Base-by-base conservation (phyloP, 2,329 filamentous ascomycete genomes). In the Dothiorella sarmentorum region DNA sequence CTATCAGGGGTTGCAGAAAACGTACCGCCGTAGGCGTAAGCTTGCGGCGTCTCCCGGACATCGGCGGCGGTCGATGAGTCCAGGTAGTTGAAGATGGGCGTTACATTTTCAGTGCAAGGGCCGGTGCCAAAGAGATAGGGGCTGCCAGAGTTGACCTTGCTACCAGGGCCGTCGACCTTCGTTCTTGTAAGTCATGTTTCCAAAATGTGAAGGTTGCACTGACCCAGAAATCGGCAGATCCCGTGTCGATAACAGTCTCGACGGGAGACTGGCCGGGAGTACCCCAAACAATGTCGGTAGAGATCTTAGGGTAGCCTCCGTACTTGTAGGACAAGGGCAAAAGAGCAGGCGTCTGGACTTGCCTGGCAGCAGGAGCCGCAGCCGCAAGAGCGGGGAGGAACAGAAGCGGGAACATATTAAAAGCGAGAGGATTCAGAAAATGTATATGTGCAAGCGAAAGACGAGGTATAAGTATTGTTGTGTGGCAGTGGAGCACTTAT, bases 61-160 rank as follows among this genome's bases (percentile, higher is more conserved):
- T 27, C 42, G 40, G 55, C 29, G 20, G 55, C 31, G 3, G 55
- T 44, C 4, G 55, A 44, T 0, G 61, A 62, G 9, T 37, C 45
- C 7, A 33, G 42, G 20, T 22, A 59, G 47, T 62, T 56, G 57
- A 59, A 62, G 38, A 60, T 61, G 18, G 60, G 51, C 18, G 53
- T 58, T 18, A 58, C 59, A 1, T 60, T 31, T n/a, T 61, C 52
- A 45, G 60, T 62, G 56, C 61, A 62, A 18, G 49, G 47, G 13
- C 61, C 61, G 15, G 29, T 51, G 18, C 20, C 31, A 33, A 43
- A 52, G 24, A 59, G 59, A 26, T 42, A 49, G 10, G 49, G 53
- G 43, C 59, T 61, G 20, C 61, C 61, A 24, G 60, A 60, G 44
- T 62, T 62, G 59, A 62, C 56, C 17, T 33, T 62, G 37, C 52